Percentiles rank a stretch among this genome's conserved stretches.
These are phyloP conservation scores for Dryas drummondii DNA, from an alignment of 306 rosid genomes.

Conservation along the genomic window DNA sequence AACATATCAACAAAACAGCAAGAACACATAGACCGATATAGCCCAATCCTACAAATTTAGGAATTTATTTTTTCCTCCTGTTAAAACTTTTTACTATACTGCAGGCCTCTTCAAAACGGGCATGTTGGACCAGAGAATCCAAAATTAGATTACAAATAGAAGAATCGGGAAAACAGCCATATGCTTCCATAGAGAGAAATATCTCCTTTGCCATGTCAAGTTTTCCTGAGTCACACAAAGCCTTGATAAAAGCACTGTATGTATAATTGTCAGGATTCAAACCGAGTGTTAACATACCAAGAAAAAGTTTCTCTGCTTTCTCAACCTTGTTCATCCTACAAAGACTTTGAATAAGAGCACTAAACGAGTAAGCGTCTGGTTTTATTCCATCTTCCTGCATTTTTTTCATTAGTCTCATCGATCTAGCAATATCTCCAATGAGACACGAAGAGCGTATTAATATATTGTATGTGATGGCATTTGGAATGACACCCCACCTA, in stretches of 20 bases:
- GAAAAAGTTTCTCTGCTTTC: constrained; percentile 59
- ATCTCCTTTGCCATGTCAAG: constrained; percentile 66
- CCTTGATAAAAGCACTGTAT: constrained; percentile 57
- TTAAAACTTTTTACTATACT: constrained; percentile 46
- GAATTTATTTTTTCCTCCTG: constrained; percentile 35
- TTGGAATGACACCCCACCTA: constrained; percentile 71
- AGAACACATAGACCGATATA: neutral
- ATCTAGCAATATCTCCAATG: constrained; percentile 54
- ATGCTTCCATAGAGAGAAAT: constrained; percentile 60
- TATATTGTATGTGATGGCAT: constrained; percentile 64
- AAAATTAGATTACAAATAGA: constrained; percentile 50
- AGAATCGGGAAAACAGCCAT: constrained; percentile 62
- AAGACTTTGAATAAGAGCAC: constrained; percentile 60
- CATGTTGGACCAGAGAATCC: constrained; percentile 40
- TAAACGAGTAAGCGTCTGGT: constrained; percentile 66
- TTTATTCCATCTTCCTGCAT: constrained; percentile 70
- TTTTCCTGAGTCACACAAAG: constrained; percentile 57
- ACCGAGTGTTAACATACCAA: constrained; percentile 56
- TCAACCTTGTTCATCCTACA: constrained; percentile 56
- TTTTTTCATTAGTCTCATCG: constrained; percentile 51
- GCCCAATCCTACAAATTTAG: constrained; percentile 20
- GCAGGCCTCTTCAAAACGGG: constrained; percentile 44
- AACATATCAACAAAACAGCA: constrained; percentile 2
- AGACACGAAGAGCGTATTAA: constrained; percentile 65
- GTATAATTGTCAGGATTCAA: constrained; percentile 64